Evolutionary conservation across 139 green algal species (phyloP), one percentile per base, ranked within the genome.

Genomic region (Chlamydomonas eustigma): DNA sequence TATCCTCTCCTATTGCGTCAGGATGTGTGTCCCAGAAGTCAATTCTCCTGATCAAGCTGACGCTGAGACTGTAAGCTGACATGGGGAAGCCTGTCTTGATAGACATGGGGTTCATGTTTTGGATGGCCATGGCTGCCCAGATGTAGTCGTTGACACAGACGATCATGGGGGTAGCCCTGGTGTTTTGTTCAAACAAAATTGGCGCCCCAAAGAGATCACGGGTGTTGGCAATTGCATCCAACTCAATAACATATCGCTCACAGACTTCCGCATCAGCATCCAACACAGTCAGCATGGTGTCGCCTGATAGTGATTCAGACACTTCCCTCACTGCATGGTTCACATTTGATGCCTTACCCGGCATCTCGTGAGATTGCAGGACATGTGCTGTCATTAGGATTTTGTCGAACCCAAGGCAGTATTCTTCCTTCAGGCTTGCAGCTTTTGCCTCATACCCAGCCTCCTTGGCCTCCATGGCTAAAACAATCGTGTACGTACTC

Each of bases 1-100:
- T 77, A 69, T 86, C 81, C 68, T 86, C 81, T 39, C 76, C 81
- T 25, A 86, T 86, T 30, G 81, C 81, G n/a, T 83, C 73, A n/a
- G 74, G 71, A 0, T 39, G 39, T n/a, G 73, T 80, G 68, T 86
- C 81, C 76, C 77, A 82, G 73, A 73, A 86, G 37, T 74, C 81
- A 50, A 86, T 71, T 37, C 67, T 39, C 12, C 74, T 67, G 31
- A 69, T 64, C 51, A 86, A 66, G 34, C 51, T 64, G 34, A 80
- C 24, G 28, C 65, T 73, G 24, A 86, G n/a, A 44, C 76, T 80
- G 76, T 83, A 86, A 68, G 81, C 82, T 35, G 77, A 83, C 66
- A 86, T 86, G 39, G 81, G 81, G 73, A 86, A 86, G 67, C 81
- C 81, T 5, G 83, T 50, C 44, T 58, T 58, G 22, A 68, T 39